Percentiles rank a stretch among this genome's conserved stretches.
These are phyloP conservation scores for Bidens hawaiensis DNA, from an alignment of 140 eudicot species.

Conservation along the genomic window DNA sequence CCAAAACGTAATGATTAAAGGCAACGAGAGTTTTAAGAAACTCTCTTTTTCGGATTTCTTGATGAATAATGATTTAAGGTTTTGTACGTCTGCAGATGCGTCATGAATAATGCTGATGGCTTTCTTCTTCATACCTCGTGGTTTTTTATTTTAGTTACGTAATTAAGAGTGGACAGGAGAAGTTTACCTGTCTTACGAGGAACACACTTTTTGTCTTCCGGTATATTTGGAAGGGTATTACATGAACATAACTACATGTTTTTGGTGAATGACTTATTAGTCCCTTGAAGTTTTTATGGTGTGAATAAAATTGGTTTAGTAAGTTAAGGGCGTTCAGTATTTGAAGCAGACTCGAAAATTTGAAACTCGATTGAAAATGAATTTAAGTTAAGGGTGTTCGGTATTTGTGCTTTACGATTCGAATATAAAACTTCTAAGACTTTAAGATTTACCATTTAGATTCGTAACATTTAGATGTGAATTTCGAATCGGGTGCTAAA, in stretches of 20 bases:
- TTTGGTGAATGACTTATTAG: background rate
- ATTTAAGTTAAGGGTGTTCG: too few relatives aligned
- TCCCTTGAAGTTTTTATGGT: background rate
- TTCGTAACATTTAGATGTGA: too few relatives aligned
- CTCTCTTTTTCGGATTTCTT: constrained; percentile 31
- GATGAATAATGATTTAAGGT: constrained; percentile 32
- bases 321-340: too few relatives aligned
- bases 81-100: constrained; percentile 25
- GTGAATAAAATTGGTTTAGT: too few relatives aligned
- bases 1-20: constrained; percentile 64
- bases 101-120: constrained; percentile 31
- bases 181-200: constrained; percentile 19
- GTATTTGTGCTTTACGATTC: too few relatives aligned
- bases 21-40: constrained; percentile 46
- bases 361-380: too few relatives aligned
- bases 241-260: background rate
- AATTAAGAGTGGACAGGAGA: constrained; percentile 29
- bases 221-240: background rate
- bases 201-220: background rate
- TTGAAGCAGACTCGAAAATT: too few relatives aligned
- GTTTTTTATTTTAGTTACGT: too few relatives aligned
- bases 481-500: too few relatives aligned
- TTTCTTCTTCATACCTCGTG: constrained; percentile 54
- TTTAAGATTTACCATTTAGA: too few relatives aligned
- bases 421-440: too few relatives aligned